A percentile compares a stretch with the other conserved stretches of the same genome.
Conservation (phyloP, 768 basidiomycete species). For the Pleurotus cornucopiae region DNA sequence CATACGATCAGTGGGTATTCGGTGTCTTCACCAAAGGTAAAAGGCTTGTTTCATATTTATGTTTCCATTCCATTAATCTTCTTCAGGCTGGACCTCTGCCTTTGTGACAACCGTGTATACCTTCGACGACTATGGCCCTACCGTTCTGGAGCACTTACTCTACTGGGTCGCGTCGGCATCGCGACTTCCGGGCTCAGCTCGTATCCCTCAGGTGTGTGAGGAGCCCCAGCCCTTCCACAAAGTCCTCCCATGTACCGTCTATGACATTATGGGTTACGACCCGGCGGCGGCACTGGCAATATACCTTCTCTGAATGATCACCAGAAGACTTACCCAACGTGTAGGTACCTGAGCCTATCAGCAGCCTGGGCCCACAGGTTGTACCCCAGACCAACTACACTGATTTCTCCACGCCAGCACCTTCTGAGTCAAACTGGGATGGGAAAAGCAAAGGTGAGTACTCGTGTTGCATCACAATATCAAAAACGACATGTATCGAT, state of each 20-base stretch:
- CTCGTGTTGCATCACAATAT: neutral
- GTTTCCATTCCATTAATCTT: too few species aligned
- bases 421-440: constrained; percentile 41
- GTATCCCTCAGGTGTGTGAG: constrained; percentile 36
- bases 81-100: constrained; percentile 47
- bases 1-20: constrained; percentile 59
- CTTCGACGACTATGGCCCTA: constrained; percentile 36
- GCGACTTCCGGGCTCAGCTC: constrained; percentile 28
- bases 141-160: constrained; percentile 44
- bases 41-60: neutral
- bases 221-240: constrained; percentile 15
- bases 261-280: constrained; percentile 24
- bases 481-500: constrained; percentile 6
- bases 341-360: constrained; percentile 41
- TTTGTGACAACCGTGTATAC: constrained; percentile 45
- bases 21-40: constrained; percentile 56
- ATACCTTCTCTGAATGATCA: constrained; percentile 9
- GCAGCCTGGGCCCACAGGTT: constrained; percentile 21
- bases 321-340: constrained; percentile 9
- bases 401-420: constrained; percentile 21
- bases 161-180: constrained; percentile 58
- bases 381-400: constrained; percentile 20
- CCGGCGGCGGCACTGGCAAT: constrained; percentile 23
- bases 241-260: constrained; percentile 22
- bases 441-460: constrained; percentile 34